These are phyloP conservation scores for Cicer chorassanicum DNA, from an alignment of 306 rosid genomes.

Conservation along the genomic window DNA sequence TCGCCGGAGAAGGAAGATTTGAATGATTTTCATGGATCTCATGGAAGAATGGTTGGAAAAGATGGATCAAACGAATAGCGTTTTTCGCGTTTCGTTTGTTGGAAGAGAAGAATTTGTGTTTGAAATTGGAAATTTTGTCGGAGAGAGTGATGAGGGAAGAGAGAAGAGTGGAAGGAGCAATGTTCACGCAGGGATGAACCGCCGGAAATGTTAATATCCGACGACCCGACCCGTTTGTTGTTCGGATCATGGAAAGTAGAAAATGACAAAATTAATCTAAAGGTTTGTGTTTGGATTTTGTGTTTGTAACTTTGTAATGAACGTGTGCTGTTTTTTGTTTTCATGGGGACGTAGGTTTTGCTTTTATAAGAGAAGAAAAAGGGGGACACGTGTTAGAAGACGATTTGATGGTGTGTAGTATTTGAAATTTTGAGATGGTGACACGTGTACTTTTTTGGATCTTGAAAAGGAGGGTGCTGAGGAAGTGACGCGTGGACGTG, in stretches of 20 bases:
- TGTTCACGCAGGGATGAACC: conserved; percentile 60
- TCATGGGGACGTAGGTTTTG: not conserved
- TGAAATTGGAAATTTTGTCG: conserved; percentile 47
- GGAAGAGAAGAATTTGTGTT: conserved; percentile 48
- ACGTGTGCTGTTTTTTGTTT: not conserved
- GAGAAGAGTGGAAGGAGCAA: conserved; percentile 56
- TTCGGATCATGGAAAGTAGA: conserved; percentile 53
- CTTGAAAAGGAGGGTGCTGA: conserved; percentile 38
- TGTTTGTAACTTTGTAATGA: conserved; percentile 15
- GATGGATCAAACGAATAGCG: conserved; percentile 52
- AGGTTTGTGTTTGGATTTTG: conserved; percentile 35
- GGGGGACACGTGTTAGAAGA: conserved; percentile 59
- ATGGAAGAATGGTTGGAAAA: conserved; percentile 62
- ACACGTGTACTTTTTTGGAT: conserved; percentile 38
- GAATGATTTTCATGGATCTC: conserved; percentile 47
- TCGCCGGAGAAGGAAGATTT: conserved; percentile 46
- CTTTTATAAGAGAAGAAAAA: conserved; percentile 28
- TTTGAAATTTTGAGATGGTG: not conserved
- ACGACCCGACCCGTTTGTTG: conserved; percentile 55
- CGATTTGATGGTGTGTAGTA: not conserved
- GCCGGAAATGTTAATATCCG: conserved; percentile 76
- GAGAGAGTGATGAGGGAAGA: conserved; percentile 55
- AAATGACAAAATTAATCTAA: not conserved
- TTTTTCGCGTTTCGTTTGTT: conserved; percentile 61
- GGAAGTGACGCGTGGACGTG: conserved; percentile 53